A percentile compares a stretch with the other conserved stretches of the same genome.
Conservation (phyloP, 345 rosid species). For the Rhodamnia argentea region DNA sequence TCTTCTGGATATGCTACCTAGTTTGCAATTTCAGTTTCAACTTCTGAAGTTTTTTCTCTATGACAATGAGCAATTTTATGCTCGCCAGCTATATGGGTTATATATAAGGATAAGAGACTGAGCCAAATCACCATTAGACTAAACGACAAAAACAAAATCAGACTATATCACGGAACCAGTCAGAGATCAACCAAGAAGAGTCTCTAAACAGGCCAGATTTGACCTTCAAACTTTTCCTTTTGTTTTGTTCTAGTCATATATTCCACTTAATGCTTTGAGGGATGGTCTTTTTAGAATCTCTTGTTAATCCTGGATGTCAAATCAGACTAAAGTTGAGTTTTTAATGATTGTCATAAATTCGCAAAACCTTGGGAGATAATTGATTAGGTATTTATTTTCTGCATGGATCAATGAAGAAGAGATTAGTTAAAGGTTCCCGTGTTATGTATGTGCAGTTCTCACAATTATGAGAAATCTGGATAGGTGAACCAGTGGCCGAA, state of each 20-base stretch:
- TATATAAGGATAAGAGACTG: background rate
- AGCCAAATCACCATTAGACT: background rate
- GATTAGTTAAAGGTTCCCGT: background rate
- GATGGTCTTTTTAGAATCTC: background rate
- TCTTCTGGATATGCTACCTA: background rate
- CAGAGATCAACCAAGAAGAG: background rate
- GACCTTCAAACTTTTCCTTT: background rate
- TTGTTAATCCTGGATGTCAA: background rate
- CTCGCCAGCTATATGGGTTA: background rate
- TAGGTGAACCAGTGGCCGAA: background rate
- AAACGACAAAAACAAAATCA: background rate
- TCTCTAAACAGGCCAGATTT: background rate
- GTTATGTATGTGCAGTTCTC: background rate
- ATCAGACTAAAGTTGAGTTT: background rate
- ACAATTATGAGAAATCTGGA: background rate
- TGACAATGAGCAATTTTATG: background rate
- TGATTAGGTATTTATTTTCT: background rate
- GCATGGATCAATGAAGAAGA: background rate
- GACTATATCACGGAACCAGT: background rate
- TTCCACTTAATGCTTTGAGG: background rate
- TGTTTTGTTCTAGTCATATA: background rate
- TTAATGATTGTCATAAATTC: background rate
- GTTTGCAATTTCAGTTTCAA: background rate
- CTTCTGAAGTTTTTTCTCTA: background rate
- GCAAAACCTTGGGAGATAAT: background rate